Percentiles rank a stretch among this genome's conserved stretches.
phyloP scores from a whole-genome alignment of 805 yeast species.

The Metschnikowia reukaufii region DNA sequence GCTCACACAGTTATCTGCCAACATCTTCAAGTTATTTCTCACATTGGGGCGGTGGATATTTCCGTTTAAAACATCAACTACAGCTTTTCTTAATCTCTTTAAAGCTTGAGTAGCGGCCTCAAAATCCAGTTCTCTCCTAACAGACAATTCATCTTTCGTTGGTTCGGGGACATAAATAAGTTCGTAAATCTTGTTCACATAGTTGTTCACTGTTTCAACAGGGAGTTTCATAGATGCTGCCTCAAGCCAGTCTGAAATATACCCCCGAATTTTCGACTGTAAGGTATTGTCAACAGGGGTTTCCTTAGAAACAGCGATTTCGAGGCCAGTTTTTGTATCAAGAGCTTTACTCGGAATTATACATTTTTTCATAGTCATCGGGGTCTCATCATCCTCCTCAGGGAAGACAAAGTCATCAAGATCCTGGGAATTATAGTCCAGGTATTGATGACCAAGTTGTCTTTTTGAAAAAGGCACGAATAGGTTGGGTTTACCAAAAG shows the following conservation, averaged over 20 bases:
- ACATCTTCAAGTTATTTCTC: neutral
- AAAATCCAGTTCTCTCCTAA: neutral
- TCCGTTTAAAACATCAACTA: neutral
- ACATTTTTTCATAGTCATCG: neutral
- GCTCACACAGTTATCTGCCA: neutral
- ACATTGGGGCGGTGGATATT: neutral
- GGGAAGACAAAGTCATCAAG: constrained; percentile 6
- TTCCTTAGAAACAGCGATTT: too few species aligned
- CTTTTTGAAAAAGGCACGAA: too few species aligned
- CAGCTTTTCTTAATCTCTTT: neutral
- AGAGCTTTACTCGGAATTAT: too few species aligned
- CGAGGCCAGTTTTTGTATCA: too few species aligned
- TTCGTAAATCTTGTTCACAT: neutral
- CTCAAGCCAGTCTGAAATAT: neutral
- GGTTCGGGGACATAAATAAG: neutral
- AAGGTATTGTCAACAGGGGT: too few species aligned
- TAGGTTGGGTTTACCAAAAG: too few species aligned
- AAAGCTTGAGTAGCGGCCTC: neutral
- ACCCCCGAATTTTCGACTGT: too few species aligned
- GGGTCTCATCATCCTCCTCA: neutral
- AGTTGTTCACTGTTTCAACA: neutral
- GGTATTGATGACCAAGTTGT: neutral
- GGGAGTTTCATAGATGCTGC: neutral
- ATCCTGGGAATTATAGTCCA: neutral
- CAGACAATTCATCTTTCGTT: too few species aligned